Evolutionary conservation across 257 asterid genomes (phyloP).

Genomic region (Primulina tabacum): DNA sequence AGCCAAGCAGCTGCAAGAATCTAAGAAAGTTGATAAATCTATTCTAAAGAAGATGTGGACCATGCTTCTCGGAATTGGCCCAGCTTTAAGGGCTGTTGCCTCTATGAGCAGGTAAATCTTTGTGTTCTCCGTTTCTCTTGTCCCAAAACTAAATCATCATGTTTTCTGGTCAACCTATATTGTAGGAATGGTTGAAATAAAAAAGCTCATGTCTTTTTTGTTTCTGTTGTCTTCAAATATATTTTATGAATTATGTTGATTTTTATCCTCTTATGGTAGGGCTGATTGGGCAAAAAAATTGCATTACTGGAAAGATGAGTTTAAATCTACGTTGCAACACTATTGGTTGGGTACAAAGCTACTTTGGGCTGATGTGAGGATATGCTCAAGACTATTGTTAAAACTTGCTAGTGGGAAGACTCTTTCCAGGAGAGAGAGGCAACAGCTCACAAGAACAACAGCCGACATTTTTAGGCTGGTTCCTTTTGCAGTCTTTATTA

Average conservation of each 20-base stretch:
- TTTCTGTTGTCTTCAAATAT: constrained; percentile 22
- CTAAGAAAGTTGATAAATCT: constrained; percentile 52
- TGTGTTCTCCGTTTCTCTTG: constrained; percentile 21
- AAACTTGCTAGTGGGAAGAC: constrained; percentile 88
- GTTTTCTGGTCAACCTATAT: neutral
- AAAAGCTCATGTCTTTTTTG: constrained; percentile 1
- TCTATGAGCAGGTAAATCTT: constrained; percentile 85
- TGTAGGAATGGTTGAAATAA: neutral
- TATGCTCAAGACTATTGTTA: constrained; percentile 71
- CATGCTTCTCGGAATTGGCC: constrained; percentile 83
- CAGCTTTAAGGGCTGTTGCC: constrained; percentile 84
- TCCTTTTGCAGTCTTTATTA: constrained; percentile 86
- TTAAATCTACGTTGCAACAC: constrained; percentile 84
- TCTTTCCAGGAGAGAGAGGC: constrained; percentile 94
- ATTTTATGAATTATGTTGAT: neutral
- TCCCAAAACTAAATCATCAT: neutral
- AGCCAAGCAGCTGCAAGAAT: constrained; percentile 81
- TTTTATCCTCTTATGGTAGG: constrained; percentile 38
- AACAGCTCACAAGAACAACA: constrained; percentile 92
- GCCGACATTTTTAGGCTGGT: constrained; percentile 97
- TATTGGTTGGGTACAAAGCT: constrained; percentile 94
- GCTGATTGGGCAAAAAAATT: constrained; percentile 83
- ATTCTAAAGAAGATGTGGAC: constrained; percentile 73
- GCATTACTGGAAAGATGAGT: constrained; percentile 66
- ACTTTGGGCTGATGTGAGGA: constrained; percentile 91